phyloP scores from a whole-genome alignment of 2,329 filamentous ascomycete genomes.

The Neurospora sp. region DNA sequence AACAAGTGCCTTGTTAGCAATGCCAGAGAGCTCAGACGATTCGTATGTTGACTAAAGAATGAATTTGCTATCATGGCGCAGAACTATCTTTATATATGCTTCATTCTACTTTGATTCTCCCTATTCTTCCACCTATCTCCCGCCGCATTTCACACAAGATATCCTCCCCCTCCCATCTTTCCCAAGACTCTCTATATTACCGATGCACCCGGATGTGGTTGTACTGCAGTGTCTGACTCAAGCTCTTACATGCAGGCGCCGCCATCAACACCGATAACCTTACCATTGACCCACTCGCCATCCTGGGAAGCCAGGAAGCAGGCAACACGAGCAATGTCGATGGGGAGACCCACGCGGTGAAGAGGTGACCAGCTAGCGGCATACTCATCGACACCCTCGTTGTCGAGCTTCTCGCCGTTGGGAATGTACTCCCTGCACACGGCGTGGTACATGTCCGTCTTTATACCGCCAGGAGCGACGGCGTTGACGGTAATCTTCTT shows the following conservation, averaged over 20 bases:
- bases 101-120: neutral
- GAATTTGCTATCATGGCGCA: neutral
- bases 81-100: neutral
- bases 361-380: slow-evolving; percentile 55
- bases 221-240: neutral
- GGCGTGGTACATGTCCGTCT: slow-evolving; percentile 55
- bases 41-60: neutral
- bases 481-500: slow-evolving; percentile 55
- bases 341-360: slow-evolving; percentile 55
- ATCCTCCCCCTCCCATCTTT: neutral
- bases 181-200: neutral
- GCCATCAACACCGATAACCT: slow-evolving; percentile 28
- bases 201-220: neutral
- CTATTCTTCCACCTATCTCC: neutral
- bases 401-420: slow-evolving; percentile 40
- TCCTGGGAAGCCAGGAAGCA: slow-evolving; percentile 41
- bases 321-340: slow-evolving; percentile 57
- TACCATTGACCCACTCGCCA: slow-evolving; percentile 37
- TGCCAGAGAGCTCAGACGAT: neutral
- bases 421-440: slow-evolving; percentile 55
- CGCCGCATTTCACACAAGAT: neutral
- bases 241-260: slow-evolving; percentile 22
- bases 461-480: slow-evolving; percentile 53
- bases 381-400: slow-evolving; percentile 51
- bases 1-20: neutral